Evolutionary conservation across 1,139 yeast species (phyloP), one percentile per base, ranked within the genome.

Genomic region (Hemisphaericaspora lyxosophila): DNA sequence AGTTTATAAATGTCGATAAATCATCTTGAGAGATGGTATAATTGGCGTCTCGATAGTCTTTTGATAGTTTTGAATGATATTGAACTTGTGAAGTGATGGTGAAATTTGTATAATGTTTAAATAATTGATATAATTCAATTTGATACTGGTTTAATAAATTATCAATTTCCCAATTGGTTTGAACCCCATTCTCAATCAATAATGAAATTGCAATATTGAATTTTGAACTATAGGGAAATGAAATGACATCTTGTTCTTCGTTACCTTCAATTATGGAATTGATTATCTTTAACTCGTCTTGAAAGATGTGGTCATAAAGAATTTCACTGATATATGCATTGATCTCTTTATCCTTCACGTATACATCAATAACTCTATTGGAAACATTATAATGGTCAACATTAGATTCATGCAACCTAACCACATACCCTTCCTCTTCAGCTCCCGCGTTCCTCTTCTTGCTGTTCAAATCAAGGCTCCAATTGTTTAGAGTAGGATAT

Each of bases 61-160:
- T 50, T 11, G 66, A 51, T 17, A 76, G 59, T 28, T 62, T 58
- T 3, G 85, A 76, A 54, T 80, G 87, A 58, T 84, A 84, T 45
- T 84, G 86, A 31, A 86, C 74, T 55, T 88, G 95, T 2, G 95
- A 73, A 48, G 86, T 92, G 15, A 90, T 69, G 1, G 92, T 75
- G 54, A 90, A 80, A 48, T 85, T 82, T 26, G 89, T 76, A 44
- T 79, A 72, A 25, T 76, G 75, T 2, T 65, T 53, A 7, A 33
- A 31, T 35, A 82, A 58, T 16, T 45, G 44, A 1, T 50, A 36
- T 30, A 69, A 51, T 6, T 67, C 46, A 1, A 70, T 67, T 8
- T 46, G 40, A 33, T 70, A 56, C 17, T 53, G 44, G 12, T 48
- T 44, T 3, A 58, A 34, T 8, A 68, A 57, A 12, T 52, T 31